These are phyloP conservation scores for Miscanthus sacchariflorus DNA, from an alignment of 202 grass and related monocot species.

Conservation along the genomic window DNA sequence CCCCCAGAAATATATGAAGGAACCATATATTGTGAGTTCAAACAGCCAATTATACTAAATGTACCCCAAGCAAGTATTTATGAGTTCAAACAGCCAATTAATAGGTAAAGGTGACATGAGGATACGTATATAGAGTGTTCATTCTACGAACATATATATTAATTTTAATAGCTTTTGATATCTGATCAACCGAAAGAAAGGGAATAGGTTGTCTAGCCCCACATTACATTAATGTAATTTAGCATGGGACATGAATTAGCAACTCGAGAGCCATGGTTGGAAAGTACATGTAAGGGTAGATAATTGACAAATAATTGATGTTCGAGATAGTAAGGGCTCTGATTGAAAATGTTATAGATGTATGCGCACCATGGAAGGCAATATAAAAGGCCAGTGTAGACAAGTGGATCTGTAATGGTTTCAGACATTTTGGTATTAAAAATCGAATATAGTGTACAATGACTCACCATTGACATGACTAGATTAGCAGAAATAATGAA, in stretches of 20 bases:
- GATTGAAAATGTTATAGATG: conserved; percentile 17
- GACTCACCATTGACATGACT: conserved; percentile 94
- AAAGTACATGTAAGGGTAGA: conserved; percentile 20
- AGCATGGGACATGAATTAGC: conserved; percentile 17
- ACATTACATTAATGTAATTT: not conserved
- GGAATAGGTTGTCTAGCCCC: not conserved
- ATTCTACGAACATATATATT: not conserved
- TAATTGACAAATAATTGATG: not conserved
- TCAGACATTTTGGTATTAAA: conserved; percentile 22
- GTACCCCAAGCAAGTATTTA: not conserved
- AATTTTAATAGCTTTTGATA: not conserved
- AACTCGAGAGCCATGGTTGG: not conserved
- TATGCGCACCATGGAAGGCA: not conserved
- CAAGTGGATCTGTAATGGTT: not conserved
- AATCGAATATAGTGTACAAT: conserved; percentile 20
- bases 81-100: conserved; percentile 20
- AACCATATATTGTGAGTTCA: not conserved
- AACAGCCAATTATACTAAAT: conserved; percentile 16
- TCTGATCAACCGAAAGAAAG: conserved; percentile 39
- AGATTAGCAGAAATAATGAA: conserved; percentile 87
- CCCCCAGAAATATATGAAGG: too few relatives aligned
- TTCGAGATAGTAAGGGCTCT: not conserved
- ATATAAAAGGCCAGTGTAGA: not conserved
- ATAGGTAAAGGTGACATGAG: conserved; percentile 13
- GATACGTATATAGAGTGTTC: not conserved